Base-by-base conservation (phyloP, 129 eudicot genomes). In the Daucus carota region DNA sequence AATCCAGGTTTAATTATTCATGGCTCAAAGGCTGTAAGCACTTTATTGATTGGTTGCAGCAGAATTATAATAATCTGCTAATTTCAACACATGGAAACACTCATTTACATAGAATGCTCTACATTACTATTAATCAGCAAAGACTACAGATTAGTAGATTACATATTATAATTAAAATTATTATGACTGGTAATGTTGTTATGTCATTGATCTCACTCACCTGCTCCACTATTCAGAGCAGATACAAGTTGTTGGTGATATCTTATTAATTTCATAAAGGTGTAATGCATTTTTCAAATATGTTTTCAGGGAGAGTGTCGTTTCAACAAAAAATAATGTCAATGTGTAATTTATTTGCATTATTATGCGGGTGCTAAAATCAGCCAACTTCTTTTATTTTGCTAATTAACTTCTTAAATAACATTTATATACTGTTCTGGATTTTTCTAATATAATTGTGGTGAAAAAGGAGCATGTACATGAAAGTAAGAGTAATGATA, bases 1-100 rank as follows among this genome's bases (percentile, higher is more conserved):
- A 8, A 57, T 57, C 65, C 65, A 57, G 65, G 65, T 57, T 57
- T 54, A 54, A 54, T 54, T 54, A 54, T 54, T 54, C 63, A 54
- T 57, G 31, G 15, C 63, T 54, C 63, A 54, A n/a, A 54, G 63
- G 63, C 65, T 57, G 65, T 57, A 57, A 57, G 15, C 31, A 57
- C 65, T 57, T 57, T 24, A 24, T 10, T 54, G 63, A 8, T 54
- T 54, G 63, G 63, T 54, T 7, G 43, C 43, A 4, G 8, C 7
- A 6, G 43, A 40, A 3, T 4, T 40, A 40, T 40, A 45, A 45
- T 45, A 45, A 45, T 45, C 50, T n/a, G n/a, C 50, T 45, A 45
- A 45, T 45, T 45, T 45, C 20, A 45, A 45, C 50, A 18, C 20
- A 45, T 45, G 17, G 3, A 45, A 45, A 45, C 57, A 48, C 26